phyloP scores from a whole-genome alignment of 345 rosid genomes.

The Salix koriyanagi region DNA sequence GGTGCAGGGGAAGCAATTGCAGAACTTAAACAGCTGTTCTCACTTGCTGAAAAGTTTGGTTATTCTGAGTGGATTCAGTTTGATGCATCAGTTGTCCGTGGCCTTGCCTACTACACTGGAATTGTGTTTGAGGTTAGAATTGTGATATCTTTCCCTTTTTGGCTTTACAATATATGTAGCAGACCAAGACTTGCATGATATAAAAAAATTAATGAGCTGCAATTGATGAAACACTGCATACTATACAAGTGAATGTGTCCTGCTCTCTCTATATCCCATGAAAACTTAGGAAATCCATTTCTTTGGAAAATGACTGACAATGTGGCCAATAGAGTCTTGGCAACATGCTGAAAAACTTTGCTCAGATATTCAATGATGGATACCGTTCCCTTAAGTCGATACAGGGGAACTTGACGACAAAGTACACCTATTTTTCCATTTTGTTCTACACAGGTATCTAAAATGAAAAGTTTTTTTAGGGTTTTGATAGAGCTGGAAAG shows the following conservation, averaged over 20 bases:
- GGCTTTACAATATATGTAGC: background rate
- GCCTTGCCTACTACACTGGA: slow-evolving; percentile 96
- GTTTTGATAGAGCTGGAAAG: slow-evolving; percentile 80
- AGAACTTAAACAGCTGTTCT: slow-evolving; percentile 72
- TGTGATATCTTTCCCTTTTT: slow-evolving; percentile 1
- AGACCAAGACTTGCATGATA: background rate
- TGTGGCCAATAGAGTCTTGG: background rate
- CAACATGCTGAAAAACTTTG: background rate
- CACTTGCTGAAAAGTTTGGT: slow-evolving; percentile 85
- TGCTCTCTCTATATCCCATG: background rate
- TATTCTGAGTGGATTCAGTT: slow-evolving; percentile 91
- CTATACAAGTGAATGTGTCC: background rate
- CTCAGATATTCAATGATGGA: background rate
- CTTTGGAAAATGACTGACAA: background rate
- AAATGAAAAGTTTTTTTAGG: slow-evolving; percentile 36
- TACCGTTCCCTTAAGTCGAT: background rate
- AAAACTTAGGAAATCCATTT: background rate
- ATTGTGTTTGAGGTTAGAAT: slow-evolving; percentile 88
- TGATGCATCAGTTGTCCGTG: slow-evolving; percentile 95
- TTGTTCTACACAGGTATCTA: background rate
- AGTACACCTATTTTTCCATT: background rate
- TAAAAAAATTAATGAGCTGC: background rate
- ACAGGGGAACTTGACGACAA: background rate
- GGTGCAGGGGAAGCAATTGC: slow-evolving; percentile 79
- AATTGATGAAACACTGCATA: background rate